phyloP scores from a whole-genome alignment of 148 eudicot genomes.

The Silene uniflora region DNA sequence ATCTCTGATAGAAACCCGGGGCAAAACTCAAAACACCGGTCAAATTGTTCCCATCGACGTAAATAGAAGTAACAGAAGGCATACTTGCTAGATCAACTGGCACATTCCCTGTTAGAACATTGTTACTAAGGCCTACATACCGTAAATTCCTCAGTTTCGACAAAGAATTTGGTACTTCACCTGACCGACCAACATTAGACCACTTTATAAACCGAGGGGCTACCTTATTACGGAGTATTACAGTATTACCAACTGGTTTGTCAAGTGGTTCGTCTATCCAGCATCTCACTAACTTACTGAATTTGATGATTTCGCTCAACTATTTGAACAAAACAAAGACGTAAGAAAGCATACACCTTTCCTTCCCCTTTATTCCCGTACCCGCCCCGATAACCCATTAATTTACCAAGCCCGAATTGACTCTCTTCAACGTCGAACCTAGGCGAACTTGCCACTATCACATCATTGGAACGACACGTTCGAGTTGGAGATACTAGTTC shows the following conservation, averaged over 20 bases:
- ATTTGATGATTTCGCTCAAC: too few relatives aligned
- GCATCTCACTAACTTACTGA: too few relatives aligned
- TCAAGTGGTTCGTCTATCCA: too few relatives aligned
- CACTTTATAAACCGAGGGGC: too few relatives aligned
- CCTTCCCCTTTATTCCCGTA: slow-evolving; percentile 61
- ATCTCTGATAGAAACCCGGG: slow-evolving; percentile 48
- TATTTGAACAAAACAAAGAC: too few relatives aligned
- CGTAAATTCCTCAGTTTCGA: slow-evolving; percentile 48
- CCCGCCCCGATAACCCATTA: slow-evolving; percentile 51
- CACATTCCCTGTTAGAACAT: slow-evolving; percentile 59
- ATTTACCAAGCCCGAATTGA: slow-evolving; percentile 65
- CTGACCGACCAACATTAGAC: slow-evolving; percentile 50
- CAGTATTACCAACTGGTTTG: too few relatives aligned
- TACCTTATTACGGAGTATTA: too few relatives aligned
- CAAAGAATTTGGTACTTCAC: slow-evolving; percentile 64
- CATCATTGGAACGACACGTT: slow-evolving; percentile 38
- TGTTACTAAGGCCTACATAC: slow-evolving; percentile 65
- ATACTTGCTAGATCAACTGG: slow-evolving; percentile 45
- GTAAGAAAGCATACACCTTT: slow-evolving; percentile 52
- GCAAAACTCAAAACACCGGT: slow-evolving; percentile 62
- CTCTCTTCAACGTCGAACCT: slow-evolving; percentile 56
- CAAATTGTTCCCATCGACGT: slow-evolving; percentile 71
- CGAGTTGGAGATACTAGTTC: slow-evolving; percentile 18
- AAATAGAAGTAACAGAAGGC: slow-evolving; percentile 57
- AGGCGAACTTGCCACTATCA: slow-evolving; percentile 60